A percentile compares a stretch with the other conserved stretches of the same genome.
phyloP scores from a whole-genome alignment of 2,329 filamentous ascomycete genomes.

The Didymella keratinophila region DNA sequence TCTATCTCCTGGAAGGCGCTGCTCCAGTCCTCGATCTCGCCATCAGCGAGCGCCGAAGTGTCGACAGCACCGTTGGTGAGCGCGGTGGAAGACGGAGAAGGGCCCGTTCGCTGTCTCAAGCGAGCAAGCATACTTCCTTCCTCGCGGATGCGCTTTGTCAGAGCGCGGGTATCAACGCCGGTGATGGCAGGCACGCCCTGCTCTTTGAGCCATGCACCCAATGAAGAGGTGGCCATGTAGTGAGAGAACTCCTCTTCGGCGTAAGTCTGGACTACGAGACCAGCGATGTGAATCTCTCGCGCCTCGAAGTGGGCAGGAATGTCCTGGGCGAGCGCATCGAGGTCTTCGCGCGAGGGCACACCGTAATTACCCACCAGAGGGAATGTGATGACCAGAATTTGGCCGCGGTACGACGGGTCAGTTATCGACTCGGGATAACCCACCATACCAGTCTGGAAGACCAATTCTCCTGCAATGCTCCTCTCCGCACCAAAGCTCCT shows the following conservation, averaged over 20 bases:
- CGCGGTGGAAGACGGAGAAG: conserved; percentile 30
- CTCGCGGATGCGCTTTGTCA: conserved; percentile 93
- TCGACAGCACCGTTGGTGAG: conserved; percentile 52
- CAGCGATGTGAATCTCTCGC: conserved; percentile 89
- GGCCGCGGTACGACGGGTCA: conserved; percentile 85
- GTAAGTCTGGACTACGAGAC: conserved; percentile 89
- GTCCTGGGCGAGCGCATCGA: conserved; percentile 84
- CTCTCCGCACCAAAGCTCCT: conserved; percentile 96
- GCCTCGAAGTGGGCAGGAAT: conserved; percentile 95
- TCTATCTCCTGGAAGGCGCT: conserved; percentile 78
- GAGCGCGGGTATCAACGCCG: conserved; percentile 88
- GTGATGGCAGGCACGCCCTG: conserved; percentile 93
- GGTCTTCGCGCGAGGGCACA: conserved; percentile 84
- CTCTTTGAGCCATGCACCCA: conserved; percentile 96
- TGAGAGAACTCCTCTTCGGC: conserved; percentile 95
- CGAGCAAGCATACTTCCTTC: conserved; percentile 96
- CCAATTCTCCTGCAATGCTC: conserved; percentile 93
- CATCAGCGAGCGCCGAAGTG: conserved; percentile 45
- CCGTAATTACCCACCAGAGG: conserved; percentile 97
- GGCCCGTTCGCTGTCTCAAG: conserved; percentile 75
- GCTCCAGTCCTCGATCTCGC: conserved; percentile 53
- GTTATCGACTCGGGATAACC: conserved; percentile 95
- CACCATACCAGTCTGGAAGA: conserved; percentile 99
- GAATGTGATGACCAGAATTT: conserved; percentile 97
- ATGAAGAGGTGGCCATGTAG: conserved; percentile 86